Percentiles rank a stretch among this genome's conserved stretches.
Evolutionary conservation across 75 land plant genomes (phyloP).

Genomic region (Pinus taeda): DNA sequence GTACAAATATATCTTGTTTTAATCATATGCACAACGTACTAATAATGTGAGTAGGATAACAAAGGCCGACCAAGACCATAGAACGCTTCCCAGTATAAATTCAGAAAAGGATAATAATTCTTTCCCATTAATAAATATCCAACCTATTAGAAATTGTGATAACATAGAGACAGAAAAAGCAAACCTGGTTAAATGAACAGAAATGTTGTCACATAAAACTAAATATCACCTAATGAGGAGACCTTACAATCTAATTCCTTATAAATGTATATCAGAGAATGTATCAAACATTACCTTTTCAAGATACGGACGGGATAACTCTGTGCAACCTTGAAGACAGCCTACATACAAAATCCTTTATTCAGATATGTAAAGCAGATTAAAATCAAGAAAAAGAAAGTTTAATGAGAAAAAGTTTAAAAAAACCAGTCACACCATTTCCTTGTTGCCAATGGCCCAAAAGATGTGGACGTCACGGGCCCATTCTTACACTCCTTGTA

Average conservation of each 20-base stretch:
- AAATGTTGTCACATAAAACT: slow-evolving; percentile 4
- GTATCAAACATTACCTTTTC: not conserved
- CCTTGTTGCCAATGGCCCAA: not conserved
- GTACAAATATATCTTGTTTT: not conserved
- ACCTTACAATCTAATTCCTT: not conserved
- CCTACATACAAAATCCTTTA: not conserved
- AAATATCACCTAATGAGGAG: not conserved
- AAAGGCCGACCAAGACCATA: not conserved
- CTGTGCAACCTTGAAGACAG: not conserved
- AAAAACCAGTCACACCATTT: not conserved
- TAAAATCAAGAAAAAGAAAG: not conserved
- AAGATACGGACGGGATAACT: not conserved
- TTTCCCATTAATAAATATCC: not conserved
- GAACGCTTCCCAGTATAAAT: not conserved
- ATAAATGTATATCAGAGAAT: not conserved
- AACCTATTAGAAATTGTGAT: not conserved
- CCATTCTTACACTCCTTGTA: slow-evolving; percentile 3
- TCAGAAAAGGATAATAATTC: not conserved
- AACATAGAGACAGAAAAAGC: not conserved
- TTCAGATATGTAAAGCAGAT: not conserved
- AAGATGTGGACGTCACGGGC: not conserved
- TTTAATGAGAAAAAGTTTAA: not conserved
- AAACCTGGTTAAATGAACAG: not conserved
- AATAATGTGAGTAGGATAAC: not conserved
- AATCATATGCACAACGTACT: not conserved